phyloP scores from a whole-genome alignment of 1,284 basidiomycete species.

The Microbotryomycetes sp. region DNA sequence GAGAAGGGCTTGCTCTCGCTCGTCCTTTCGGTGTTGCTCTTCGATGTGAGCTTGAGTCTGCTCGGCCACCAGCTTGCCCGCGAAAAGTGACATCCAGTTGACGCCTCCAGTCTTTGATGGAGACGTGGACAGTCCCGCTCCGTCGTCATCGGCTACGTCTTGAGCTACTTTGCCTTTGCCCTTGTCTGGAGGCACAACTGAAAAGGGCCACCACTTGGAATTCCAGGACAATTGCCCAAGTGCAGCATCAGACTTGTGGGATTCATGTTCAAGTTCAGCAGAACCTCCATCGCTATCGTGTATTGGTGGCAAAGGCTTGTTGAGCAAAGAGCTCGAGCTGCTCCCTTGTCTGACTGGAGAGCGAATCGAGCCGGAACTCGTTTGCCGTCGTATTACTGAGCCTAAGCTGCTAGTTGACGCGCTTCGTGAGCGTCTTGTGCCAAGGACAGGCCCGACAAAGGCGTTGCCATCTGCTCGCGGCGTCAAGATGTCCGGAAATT shows the following conservation, averaged over 20 bases:
- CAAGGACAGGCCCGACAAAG: neutral
- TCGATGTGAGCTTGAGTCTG: neutral
- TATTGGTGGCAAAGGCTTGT: neutral
- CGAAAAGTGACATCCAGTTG: constrained; percentile 15
- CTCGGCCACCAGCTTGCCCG: constrained; percentile 9
- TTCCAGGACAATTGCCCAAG: constrained; percentile 12
- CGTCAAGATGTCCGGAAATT: neutral
- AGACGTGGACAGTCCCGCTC: neutral
- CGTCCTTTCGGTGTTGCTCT: constrained; percentile 1
- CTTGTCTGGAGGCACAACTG: constrained; percentile 6
- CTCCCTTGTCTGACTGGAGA: neutral
- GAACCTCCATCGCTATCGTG: neutral
- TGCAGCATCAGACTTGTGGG: neutral
- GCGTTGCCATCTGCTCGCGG: neutral
- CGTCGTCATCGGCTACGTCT: neutral
- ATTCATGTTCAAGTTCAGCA: neutral
- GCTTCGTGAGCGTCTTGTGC: neutral
- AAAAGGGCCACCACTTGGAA: constrained; percentile 27
- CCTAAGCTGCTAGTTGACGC: constrained; percentile 9
- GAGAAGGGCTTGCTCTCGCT: constrained; percentile 9
- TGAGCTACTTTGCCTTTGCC: neutral
- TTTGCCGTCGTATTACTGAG: neutral
- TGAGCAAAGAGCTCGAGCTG: neutral
- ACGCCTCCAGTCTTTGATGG: neutral
- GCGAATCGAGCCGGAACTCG: neutral